A percentile compares a stretch with the other conserved stretches of the same genome.
Conservation (phyloP, 352 stramenopile genomes). For the Globisporangium canariense region DNA sequence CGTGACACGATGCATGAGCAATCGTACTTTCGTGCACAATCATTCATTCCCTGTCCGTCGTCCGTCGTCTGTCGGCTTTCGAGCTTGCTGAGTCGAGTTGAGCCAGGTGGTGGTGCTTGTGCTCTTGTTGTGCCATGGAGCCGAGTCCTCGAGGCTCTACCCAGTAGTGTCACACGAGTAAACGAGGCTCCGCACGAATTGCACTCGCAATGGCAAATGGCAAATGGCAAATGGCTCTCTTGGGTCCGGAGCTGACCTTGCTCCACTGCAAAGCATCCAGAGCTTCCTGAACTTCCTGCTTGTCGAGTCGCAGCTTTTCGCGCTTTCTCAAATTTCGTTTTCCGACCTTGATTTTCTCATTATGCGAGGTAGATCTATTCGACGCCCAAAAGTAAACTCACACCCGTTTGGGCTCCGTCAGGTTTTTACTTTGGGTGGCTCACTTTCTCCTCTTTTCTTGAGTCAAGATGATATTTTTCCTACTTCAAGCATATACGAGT, state of each 20-base stretch:
- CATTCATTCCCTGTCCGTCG: not conserved
- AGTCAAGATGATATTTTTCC: too few relatives aligned
- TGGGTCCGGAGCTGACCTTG: too few relatives aligned
- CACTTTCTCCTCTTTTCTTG: not conserved
- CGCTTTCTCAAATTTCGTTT: not conserved
- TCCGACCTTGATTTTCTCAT: not conserved
- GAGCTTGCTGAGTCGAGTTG: not conserved
- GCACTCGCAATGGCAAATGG: too few relatives aligned
- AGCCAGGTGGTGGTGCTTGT: not conserved
- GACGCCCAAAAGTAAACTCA: not conserved
- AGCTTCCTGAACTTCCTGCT: too few relatives aligned
- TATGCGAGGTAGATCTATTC: not conserved
- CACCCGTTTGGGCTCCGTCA: not conserved
- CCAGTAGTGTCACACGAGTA: not conserved
- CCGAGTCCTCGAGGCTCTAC: not conserved
- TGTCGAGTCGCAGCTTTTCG: not conserved
- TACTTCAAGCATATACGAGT: too few relatives aligned
- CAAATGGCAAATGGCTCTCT: not conserved
- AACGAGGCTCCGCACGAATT: not conserved
- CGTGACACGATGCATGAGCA: not conserved
- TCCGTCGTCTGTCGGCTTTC: not conserved
- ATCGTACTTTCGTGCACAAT: slow-evolving; percentile 4
- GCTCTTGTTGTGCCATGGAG: not conserved
- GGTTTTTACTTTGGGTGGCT: not conserved
- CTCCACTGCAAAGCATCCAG: too few relatives aligned